These are phyloP conservation scores for Hypoxylon sp. DNA, from an alignment of 2,329 filamentous ascomycete genomes.

Conservation along the genomic window DNA sequence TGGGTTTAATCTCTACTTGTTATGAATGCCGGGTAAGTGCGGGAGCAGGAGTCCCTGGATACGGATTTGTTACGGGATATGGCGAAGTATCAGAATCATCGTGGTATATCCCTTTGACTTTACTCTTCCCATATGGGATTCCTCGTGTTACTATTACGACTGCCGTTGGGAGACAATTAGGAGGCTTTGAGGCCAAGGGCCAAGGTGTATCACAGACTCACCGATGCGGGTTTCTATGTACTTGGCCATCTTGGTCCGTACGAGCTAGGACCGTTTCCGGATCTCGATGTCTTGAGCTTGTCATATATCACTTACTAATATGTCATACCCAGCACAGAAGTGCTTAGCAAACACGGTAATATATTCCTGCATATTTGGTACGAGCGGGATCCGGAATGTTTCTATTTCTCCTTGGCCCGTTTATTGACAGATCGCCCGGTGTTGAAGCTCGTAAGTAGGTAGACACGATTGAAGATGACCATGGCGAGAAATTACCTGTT, in stretches of 20 bases:
- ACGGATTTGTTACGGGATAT: not conserved
- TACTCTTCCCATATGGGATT: not conserved
- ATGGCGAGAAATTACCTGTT: constrained; percentile 14
- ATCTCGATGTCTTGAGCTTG: constrained; percentile 9
- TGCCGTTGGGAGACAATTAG: constrained; percentile 2
- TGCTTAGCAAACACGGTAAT: not conserved
- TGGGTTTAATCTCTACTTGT: not conserved
- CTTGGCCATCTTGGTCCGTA: constrained; percentile 13
- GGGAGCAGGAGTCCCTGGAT: constrained; percentile 1
- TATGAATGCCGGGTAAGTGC: not conserved
- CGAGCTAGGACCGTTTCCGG: not conserved
- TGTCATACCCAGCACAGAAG: constrained; percentile 7
- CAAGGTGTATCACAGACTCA: constrained; percentile 17
- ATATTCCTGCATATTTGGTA: not conserved
- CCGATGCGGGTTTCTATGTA: constrained; percentile 4
- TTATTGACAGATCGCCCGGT: not conserved
- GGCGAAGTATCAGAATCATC: not conserved
- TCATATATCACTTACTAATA: not conserved
- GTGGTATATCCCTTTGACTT: not conserved
- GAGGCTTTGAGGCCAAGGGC: constrained; percentile 28
- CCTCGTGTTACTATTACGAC: not conserved
- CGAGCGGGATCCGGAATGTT: constrained; percentile 22
- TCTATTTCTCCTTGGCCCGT: constrained; percentile 12
- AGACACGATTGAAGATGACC: constrained; percentile 22
- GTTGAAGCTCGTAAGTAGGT: constrained; percentile 5